Percentiles rank a stretch among this genome's conserved stretches.
Conservation (phyloP, 257 asterid genomes). For the Nicotiana paniculata region DNA sequence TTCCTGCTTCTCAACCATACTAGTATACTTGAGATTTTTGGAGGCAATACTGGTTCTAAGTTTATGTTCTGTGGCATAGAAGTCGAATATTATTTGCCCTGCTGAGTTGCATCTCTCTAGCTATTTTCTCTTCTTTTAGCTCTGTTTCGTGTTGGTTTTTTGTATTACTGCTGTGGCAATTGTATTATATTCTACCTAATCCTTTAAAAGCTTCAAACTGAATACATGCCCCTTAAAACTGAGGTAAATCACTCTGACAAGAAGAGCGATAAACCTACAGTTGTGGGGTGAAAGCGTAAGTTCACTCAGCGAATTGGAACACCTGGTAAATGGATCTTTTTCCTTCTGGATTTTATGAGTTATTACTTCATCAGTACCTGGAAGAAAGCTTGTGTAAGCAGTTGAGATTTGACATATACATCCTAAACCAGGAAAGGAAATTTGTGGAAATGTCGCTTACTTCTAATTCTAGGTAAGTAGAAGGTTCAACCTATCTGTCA, state of each 20-base stretch:
- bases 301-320: neutral
- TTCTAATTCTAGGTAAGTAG: neutral
- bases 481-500: neutral
- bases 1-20: neutral
- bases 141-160: neutral
- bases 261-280: neutral
- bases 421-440: neutral
- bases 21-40: neutral
- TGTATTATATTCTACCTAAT: neutral
- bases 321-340: neutral
- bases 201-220: neutral
- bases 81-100: neutral
- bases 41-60: neutral
- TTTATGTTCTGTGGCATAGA: neutral
- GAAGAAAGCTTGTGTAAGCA: neutral
- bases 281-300: neutral
- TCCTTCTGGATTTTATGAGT: constrained; percentile 1
- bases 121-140: constrained; percentile 1
- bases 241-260: neutral
- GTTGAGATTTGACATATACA: neutral
- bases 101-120: neutral
- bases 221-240: neutral
- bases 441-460: neutral
- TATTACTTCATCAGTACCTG: neutral
- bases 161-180: neutral